Base-by-base conservation (phyloP, 2,329 filamentous ascomycete genomes). In the Stagonosporopsis vannaccii region DNA sequence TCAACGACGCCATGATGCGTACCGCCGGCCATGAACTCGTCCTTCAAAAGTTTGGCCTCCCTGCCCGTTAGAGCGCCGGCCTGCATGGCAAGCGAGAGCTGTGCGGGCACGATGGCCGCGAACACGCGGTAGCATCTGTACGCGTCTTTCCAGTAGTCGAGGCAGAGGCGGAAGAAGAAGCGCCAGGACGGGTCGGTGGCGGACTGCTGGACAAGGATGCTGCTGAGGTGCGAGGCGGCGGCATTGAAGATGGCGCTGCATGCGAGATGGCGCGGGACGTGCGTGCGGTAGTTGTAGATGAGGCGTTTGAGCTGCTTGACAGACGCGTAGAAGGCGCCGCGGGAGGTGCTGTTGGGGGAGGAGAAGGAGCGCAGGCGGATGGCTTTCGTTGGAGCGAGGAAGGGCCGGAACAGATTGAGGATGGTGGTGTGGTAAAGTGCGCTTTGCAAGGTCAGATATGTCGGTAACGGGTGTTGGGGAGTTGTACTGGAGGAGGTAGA, bases 281-380 rank as follows among this genome's bases (percentile, higher is more conserved):
- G 19, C 17, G 50, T 41, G 17, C 40, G 43, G 23, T 54, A 50
- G 35, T 32, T 45, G 41, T 50, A 54, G 2, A 54, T 23, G 15
- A 54, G 39, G 4, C 33, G 41, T 39, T 54, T 54, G 12, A 54
- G 36, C 17, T 58, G 55, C 15, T 54, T 50, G n/a, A 58, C 19
- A 5, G 45, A 46, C 1, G 50, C 50, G 1, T 44, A 28, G 35
- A 49, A 54, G 15, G 50, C n/a, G 13, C 17, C 20, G 13, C 35
- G 26, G 4, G 50, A 50, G 7, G 50, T 42, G 23, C 30, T 46
- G 22, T 54, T 28, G 3, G 15, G 4, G 3, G 43, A 58, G 8
- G 32, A 44, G 26, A 54, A 50, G 3, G 41, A 58, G 22, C 45
- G 50, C 12, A 58, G 22, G 4, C 45, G 35, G n/a, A 53, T 45